Evolutionary conservation across 2,329 filamentous ascomycete species (phyloP).

Genomic region (Graphilbum ipis-grandicollis): DNA sequence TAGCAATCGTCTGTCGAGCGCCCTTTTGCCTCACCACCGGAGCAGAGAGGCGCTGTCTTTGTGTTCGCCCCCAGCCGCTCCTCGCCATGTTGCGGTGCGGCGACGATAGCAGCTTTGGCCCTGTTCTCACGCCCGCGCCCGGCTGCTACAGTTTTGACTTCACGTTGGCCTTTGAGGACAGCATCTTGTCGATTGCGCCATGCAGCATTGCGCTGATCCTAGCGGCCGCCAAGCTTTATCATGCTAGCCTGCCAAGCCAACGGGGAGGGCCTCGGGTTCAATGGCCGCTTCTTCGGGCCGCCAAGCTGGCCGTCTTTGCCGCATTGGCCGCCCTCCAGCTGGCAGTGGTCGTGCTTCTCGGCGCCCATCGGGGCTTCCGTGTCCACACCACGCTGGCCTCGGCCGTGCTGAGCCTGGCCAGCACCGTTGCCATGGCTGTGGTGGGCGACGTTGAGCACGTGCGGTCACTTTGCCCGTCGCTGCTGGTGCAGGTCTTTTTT

Average conservation of each 20-base stretch:
- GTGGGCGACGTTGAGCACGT: slow-evolving; percentile 29
- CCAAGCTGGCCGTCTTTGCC: slow-evolving; percentile 4
- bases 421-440: slow-evolving; percentile 13
- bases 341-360: slow-evolving; percentile 3
- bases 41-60: no score
- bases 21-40: no score
- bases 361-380: slow-evolving; percentile 1
- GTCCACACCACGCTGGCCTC: slow-evolving; percentile 7
- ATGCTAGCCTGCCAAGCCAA: no score
- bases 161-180: slow-evolving; percentile 8
- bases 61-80: no score
- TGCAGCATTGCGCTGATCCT: slow-evolving; percentile 3
- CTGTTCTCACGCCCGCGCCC: slow-evolving; percentile 3
- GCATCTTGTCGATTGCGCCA: slow-evolving; percentile 4
- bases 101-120: slow-evolving; percentile 7
- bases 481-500: slow-evolving; percentile 26
- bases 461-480: slow-evolving; percentile 26
- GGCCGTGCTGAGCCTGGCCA: slow-evolving; percentile 6
- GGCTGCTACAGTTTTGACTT: slow-evolving; percentile 9
- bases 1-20: no score
- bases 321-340: slow-evolving; percentile 3
- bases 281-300: slow-evolving; percentile 4
- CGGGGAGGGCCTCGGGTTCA: neutral
- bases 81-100: slow-evolving; percentile 4
- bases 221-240: slow-evolving; percentile 1